phyloP scores from a whole-genome alignment of 768 basidiomycete genomes.

The Kwoniella botswanensis region DNA sequence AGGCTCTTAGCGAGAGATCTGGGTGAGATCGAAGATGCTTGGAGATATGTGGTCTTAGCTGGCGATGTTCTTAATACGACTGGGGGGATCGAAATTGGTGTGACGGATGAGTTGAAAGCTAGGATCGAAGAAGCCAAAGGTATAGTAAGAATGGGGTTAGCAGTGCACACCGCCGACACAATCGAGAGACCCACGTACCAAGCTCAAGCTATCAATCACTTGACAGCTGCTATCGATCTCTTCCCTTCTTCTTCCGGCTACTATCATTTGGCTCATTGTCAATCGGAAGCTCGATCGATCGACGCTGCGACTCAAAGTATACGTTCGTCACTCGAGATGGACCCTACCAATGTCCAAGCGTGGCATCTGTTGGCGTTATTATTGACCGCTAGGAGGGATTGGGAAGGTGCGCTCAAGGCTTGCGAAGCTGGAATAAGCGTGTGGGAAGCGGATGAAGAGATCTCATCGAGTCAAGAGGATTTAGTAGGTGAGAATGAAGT shows the following conservation, averaged over 20 bases:
- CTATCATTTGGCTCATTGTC: slow-evolving; percentile 81
- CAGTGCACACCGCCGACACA: slow-evolving; percentile 71
- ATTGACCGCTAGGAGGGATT: slow-evolving; percentile 77
- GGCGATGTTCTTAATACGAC: slow-evolving; percentile 63
- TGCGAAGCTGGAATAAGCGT: slow-evolving; percentile 77
- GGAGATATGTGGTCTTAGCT: slow-evolving; percentile 53
- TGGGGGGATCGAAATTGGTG: neutral
- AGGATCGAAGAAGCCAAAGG: slow-evolving; percentile 62
- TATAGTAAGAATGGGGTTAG: slow-evolving; percentile 72
- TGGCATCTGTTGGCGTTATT: slow-evolving; percentile 91
- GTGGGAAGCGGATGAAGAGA: slow-evolving; percentile 62
- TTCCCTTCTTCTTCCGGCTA: slow-evolving; percentile 60
- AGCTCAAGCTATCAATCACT: slow-evolving; percentile 64
- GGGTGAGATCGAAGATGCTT: slow-evolving; percentile 64
- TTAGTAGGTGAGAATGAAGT: slow-evolving; percentile 17
- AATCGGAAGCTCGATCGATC: slow-evolving; percentile 71
- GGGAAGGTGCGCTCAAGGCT: slow-evolving; percentile 75
- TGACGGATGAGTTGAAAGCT: slow-evolving; percentile 35
- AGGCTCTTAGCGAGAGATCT: slow-evolving; percentile 73
- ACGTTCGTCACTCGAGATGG: slow-evolving; percentile 73
- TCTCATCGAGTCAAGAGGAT: slow-evolving; percentile 43
- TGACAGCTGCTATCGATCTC: slow-evolving; percentile 53
- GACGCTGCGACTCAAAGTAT: slow-evolving; percentile 72
- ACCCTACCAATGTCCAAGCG: slow-evolving; percentile 67
- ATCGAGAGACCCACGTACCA: slow-evolving; percentile 68